Conservation (phyloP, 1,284 basidiomycete genomes). For the Ustilago xerochloae region DNA sequence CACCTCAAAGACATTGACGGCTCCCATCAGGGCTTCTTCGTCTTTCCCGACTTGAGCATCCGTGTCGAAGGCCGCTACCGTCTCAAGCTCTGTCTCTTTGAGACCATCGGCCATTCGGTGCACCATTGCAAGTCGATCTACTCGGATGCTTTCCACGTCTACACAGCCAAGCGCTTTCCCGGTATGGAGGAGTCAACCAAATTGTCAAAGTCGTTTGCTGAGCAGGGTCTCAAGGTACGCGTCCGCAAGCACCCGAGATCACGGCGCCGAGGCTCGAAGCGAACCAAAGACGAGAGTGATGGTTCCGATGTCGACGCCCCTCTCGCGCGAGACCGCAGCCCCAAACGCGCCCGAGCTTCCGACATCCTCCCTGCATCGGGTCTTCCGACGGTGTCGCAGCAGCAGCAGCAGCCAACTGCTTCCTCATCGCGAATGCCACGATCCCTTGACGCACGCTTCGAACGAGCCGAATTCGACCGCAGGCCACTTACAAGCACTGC, state of each 20-base stretch:
- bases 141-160: constrained; percentile 61
- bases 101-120: constrained; percentile 78
- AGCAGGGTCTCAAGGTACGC: constrained; percentile 64
- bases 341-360: constrained; percentile 34
- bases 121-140: constrained; percentile 66
- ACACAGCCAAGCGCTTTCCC: constrained; percentile 63
- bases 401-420: constrained; percentile 6
- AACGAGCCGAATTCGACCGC: constrained; percentile 21
- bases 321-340: constrained; percentile 20
- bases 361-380: constrained; percentile 21
- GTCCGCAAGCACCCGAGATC: constrained; percentile 63
- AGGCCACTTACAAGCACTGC: constrained; percentile 1
- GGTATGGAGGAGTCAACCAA: constrained; percentile 65
- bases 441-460: constrained; percentile 19
- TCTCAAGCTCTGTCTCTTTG: constrained; percentile 83
- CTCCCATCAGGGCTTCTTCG: constrained; percentile 75
- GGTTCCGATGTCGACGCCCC: constrained; percentile 29
- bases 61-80: constrained; percentile 87
- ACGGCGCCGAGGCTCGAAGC: constrained; percentile 38
- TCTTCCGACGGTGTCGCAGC: constrained; percentile 15
- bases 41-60: constrained; percentile 69
- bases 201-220: constrained; percentile 61
- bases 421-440: constrained; percentile 13
- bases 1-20: constrained; percentile 92
- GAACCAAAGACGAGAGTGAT: constrained; percentile 46